Conservation (phyloP, 2,329 filamentous ascomycete species). For the Fusarium anthophilum region DNA sequence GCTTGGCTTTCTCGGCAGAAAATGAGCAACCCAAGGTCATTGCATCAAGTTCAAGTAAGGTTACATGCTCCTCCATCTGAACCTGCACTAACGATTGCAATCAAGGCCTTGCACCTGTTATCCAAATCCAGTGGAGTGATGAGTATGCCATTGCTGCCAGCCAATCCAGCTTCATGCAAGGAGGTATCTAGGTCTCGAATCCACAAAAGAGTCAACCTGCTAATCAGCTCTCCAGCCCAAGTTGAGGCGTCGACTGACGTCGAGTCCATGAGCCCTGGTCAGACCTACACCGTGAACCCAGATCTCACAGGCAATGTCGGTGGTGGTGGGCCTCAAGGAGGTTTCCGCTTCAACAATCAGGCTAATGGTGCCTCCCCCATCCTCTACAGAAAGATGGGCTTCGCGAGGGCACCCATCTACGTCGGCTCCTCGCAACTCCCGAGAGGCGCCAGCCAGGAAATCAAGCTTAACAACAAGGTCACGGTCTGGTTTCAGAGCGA, state of each 20-base stretch:
- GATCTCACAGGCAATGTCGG: background rate
- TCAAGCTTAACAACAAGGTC: accelerated
- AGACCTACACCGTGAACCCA: background rate
- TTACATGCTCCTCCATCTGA: accelerated
- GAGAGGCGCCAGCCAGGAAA: accelerated
- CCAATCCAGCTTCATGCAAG: accelerated
- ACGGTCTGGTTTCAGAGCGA: accelerated
- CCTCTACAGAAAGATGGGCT: background rate
- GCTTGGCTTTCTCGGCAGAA: accelerated
- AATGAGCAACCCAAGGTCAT: accelerated
- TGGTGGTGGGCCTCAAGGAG: background rate
- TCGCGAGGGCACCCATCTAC: accelerated
- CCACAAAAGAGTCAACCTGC: background rate
- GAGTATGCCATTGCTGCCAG: background rate
- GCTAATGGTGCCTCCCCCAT: accelerated
- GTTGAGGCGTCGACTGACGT: accelerated
- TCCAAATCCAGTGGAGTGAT: accelerated
- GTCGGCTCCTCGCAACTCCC: accelerated
- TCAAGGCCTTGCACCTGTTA: accelerated
- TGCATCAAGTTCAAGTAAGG: accelerated
- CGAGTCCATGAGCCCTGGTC: accelerated
- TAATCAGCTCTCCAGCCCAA: accelerated
- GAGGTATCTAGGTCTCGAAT: background rate
- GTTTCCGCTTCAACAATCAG: background rate
- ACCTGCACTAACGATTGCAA: accelerated